Base-by-base conservation (phyloP, 495 filamentous ascomycete genomes). In the Trypethelium eluteriae region DNA sequence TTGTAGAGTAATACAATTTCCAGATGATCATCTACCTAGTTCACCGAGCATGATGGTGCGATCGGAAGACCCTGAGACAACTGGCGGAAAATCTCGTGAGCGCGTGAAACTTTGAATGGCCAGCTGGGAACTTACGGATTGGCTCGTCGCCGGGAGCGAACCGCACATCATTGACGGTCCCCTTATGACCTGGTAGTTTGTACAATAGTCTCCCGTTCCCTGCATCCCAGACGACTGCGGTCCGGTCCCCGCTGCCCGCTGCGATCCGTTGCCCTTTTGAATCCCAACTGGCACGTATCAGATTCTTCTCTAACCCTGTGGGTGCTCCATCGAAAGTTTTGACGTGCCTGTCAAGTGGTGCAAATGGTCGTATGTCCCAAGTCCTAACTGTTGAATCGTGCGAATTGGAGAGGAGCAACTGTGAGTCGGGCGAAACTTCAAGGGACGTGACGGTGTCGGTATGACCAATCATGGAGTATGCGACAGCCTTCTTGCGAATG, bases 311-410 rank as follows among this genome's bases (percentile, higher is more conserved):
- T 41, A 96, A 73, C 1, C 92, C 94, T 16, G 86, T 78, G 6
- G 90, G 88, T 2, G 94, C 93, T 2, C 95, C 94, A 69, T 96
- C 92, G 73, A 90, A 98, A 0, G 90, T 92, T 62, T 82, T 85
- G 64, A 97, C 81, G 61, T 91, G 87, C 64, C 94, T 83, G 73
- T 96, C 90, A 0, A 86, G 82, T 0, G 94, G 91, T 2, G 95
- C 93, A 74, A 97, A 99, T 2, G 95, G 93, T 66, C 92, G 83
- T 50, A 99, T 90, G 75, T 99, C 93, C 95, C 94, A 99, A 34
- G 92, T 96, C 67, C 90, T 84, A 14, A 92, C 94, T 0, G 93
- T 94, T 12, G 88, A 91, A 74, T 99, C 94, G 78, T 96, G 92
- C 2, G 91, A 90, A 71, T 96, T 93, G 14, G 94, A 98, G 3